phyloP scores from a whole-genome alignment of 495 filamentous ascomycete genomes.

The Hypoxylon perforatum region DNA sequence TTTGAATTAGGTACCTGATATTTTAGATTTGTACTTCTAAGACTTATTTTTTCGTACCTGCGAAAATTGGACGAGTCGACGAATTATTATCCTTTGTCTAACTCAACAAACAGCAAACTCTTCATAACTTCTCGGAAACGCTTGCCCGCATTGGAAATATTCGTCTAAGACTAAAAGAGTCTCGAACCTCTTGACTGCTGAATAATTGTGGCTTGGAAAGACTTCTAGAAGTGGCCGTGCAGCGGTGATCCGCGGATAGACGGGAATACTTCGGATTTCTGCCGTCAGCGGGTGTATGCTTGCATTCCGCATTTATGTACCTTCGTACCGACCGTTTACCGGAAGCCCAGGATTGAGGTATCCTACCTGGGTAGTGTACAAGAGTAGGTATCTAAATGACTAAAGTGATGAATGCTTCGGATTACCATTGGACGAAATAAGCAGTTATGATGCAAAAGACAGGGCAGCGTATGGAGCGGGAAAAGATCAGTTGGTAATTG shows the following conservation, averaged over 20 bases:
- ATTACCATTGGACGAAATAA: conserved; percentile 20
- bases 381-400: conserved; percentile 9
- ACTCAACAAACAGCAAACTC: neutral
- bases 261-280: conserved; percentile 28
- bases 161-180: neutral
- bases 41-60: neutral
- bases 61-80: neutral
- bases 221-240: conserved; percentile 40
- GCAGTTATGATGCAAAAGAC: conserved; percentile 29
- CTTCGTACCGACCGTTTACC: too few relatives aligned
- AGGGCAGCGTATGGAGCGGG: conserved; percentile 2
- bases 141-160: conserved; percentile 21
- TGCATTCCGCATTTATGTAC: neutral
- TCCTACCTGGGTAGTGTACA: too few relatives aligned
- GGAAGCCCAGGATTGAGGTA: too few relatives aligned
- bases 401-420: conserved; percentile 28
- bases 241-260: conserved; percentile 24
- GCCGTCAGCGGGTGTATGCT: neutral
- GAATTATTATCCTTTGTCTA: neutral
- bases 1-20: conserved; percentile 13
- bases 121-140: conserved; percentile 8
- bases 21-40: conserved; percentile 24
- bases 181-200: conserved; percentile 30
- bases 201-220: conserved; percentile 29
- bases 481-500: neutral